Percentiles rank a stretch among this genome's conserved stretches.
These are phyloP conservation scores for Fusarium nanum DNA, from an alignment of 2,329 filamentous ascomycete species.

Conservation along the genomic window DNA sequence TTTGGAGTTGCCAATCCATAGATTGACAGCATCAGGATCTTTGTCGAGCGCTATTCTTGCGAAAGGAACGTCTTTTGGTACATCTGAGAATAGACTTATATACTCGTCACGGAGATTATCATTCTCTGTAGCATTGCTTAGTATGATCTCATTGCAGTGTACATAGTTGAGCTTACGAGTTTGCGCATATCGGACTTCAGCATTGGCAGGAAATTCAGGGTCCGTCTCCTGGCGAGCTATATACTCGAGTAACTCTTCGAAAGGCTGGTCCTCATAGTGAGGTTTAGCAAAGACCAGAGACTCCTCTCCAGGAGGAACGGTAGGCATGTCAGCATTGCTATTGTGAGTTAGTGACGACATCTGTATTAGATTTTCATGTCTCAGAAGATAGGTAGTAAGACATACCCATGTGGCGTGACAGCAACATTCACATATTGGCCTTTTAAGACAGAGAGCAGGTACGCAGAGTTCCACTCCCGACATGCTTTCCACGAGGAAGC, in stretches of 20 bases:
- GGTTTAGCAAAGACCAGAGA: slow-evolving; percentile 75
- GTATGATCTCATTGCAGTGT: background rate
- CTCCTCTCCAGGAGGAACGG: slow-evolving; percentile 41
- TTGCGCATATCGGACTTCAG: slow-evolving; percentile 77
- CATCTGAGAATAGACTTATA: slow-evolving; percentile 68
- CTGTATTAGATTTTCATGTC: background rate
- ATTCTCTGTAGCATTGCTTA: slow-evolving; percentile 67
- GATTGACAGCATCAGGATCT: slow-evolving; percentile 79
- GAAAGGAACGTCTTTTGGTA: slow-evolving; percentile 74
- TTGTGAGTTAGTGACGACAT: background rate
- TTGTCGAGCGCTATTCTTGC: slow-evolving; percentile 76
- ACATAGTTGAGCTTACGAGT: slow-evolving; percentile 65
- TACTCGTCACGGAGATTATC: slow-evolving; percentile 85
- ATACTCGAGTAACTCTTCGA: slow-evolving; percentile 70
- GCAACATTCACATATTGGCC: slow-evolving; percentile 76
- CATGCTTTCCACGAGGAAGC: slow-evolving; percentile 73
- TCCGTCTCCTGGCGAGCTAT: slow-evolving; percentile 68
- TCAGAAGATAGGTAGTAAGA: background rate
- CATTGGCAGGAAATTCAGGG: slow-evolving; percentile 43
- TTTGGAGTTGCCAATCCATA: slow-evolving; percentile 82
- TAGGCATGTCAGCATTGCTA: slow-evolving; percentile 55
- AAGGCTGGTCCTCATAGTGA: slow-evolving; percentile 72
- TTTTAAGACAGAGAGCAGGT: slow-evolving; percentile 66
- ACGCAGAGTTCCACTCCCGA: slow-evolving; percentile 70
- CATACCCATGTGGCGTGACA: slow-evolving; percentile 79